Evolutionary conservation across 2,329 filamentous ascomycete species (phyloP).

Genomic region (Xylaria sp.): DNA sequence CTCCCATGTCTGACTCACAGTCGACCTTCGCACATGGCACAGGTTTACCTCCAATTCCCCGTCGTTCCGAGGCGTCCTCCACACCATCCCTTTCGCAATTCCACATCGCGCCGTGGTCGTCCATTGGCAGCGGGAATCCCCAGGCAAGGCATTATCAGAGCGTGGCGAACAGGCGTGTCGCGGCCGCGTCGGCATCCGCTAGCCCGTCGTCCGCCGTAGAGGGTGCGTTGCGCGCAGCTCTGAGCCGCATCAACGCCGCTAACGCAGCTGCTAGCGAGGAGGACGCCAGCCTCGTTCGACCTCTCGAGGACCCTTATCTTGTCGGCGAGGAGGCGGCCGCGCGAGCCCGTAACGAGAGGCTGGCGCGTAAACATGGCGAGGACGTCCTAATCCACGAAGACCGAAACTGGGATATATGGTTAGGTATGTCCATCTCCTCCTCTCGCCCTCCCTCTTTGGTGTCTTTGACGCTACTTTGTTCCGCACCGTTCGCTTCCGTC

Average conservation of each 20-base stretch:
- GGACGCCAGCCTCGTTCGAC: slow-evolving; percentile 53
- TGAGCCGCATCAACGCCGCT: slow-evolving; percentile 42
- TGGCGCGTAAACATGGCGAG: slow-evolving; percentile 65
- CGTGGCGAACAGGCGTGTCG: slow-evolving; percentile 70
- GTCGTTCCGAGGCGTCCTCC: slow-evolving; percentile 51
- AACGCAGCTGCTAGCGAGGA: slow-evolving; percentile 34
- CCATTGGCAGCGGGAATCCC: slow-evolving; percentile 58
- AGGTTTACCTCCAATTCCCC: slow-evolving; percentile 64
- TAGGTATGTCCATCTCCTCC: slow-evolving; percentile 57
- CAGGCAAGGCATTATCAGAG: slow-evolving; percentile 70
- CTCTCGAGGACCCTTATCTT: slow-evolving; percentile 73
- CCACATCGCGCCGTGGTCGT: slow-evolving; percentile 69
- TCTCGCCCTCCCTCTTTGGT: not conserved
- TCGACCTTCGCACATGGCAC: slow-evolving; percentile 49
- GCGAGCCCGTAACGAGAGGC: slow-evolving; percentile 64
- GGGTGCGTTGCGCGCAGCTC: slow-evolving; percentile 42
- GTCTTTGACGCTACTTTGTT: not conserved
- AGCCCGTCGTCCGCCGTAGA: slow-evolving; percentile 39
- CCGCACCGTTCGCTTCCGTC: not conserved
- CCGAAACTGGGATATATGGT: slow-evolving; percentile 68
- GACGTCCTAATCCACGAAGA: slow-evolving; percentile 67
- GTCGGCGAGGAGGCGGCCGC: slow-evolving; percentile 73
- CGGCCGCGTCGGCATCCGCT: slow-evolving; percentile 50
- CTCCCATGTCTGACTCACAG: slow-evolving; percentile 43
- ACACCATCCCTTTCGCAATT: slow-evolving; percentile 59